Evolutionary conservation across 1,284 basidiomycete species (phyloP), one percentile per base, ranked within the genome.

Genomic region (Sporisorium reilianum): DNA sequence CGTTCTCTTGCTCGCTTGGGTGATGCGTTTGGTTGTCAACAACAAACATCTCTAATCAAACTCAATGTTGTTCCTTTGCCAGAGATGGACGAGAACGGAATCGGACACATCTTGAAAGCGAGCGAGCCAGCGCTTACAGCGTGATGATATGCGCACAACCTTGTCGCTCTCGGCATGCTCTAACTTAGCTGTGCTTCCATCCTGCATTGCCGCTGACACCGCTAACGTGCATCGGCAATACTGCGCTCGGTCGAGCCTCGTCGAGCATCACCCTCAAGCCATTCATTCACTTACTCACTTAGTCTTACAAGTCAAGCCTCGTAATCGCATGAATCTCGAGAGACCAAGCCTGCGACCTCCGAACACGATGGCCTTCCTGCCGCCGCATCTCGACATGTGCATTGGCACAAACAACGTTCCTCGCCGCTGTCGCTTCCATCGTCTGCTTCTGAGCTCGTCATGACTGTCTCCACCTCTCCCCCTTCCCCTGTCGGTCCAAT

Each of bases 11-110:
- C 46, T 32, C 26, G 26, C 46, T 48, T 20, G 40, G n/a, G n/a
- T n/a, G 46, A 32, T 50, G 48, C 32, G 7, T 23, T 16, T 50
- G 48, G 32, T 50, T 50, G 48, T 50, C 48, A 36, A 34, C 48
- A 50, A 50, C 48, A 50, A 50, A 50, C 48, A 50, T 30, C 26
- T 30, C 26, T 8, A 48, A 30, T 30, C 25, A 30, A 48, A 20
- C n/a, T 41, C 38, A 41, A 41, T 23, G 4, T 11, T 45, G 42
- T 26, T 14, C 25, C 12, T 25, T 3, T 25, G 11, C n/a, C 23
- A 45, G 5, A 45, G 42, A 25, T 25, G 2, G 7, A 11, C 5
- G 2, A n/a, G n/a, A 41, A 9, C 12, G 36, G 3, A 38, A 38
- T 38, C 36, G 16, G 16, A 38, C 36, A 38, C 4, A 18, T 4